Percentiles rank a stretch among this genome's conserved stretches.
These are phyloP conservation scores for Tetracentron sinense DNA, from an alignment of 164 flowering plant genomes.

Conservation along the genomic window DNA sequence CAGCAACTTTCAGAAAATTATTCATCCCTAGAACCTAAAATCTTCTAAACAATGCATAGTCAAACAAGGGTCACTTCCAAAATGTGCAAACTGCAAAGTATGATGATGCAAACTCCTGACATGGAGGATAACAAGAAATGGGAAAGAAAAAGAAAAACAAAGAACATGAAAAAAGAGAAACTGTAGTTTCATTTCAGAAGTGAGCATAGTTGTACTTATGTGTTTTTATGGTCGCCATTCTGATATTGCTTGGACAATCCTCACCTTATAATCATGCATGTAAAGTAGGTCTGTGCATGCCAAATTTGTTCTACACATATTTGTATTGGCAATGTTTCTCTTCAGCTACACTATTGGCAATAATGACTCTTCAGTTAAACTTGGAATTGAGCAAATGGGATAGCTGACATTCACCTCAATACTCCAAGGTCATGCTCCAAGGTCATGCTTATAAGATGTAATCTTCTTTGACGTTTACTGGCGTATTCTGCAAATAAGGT, in stretches of 20 bases:
- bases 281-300: constrained; percentile 64
- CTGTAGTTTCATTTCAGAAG: constrained; percentile 1
- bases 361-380: constrained; percentile 51
- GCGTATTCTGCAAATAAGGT: constrained; percentile 55
- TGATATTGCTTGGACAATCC: constrained; percentile 69
- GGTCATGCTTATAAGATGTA: constrained; percentile 58
- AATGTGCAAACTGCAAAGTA: constrained; percentile 6
- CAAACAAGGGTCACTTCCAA: no score
- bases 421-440: constrained; percentile 78
- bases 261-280: constrained; percentile 56
- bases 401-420: constrained; percentile 64
- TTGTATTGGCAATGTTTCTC: constrained; percentile 4
- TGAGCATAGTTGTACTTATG: not conserved
- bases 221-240: constrained; percentile 39
- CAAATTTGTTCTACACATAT: constrained; percentile 20
- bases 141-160: no score
- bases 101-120: constrained; percentile 4
- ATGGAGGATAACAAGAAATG: not conserved
- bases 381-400: constrained; percentile 56
- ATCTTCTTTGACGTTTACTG: constrained; percentile 46
- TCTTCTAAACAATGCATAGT: not conserved
- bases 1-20: not conserved
- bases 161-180: not conserved
- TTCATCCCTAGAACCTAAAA: not conserved
- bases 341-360: constrained; percentile 10